phyloP scores from a whole-genome alignment of 176 grass and related monocot species.

The Bothriochloa decipiens region DNA sequence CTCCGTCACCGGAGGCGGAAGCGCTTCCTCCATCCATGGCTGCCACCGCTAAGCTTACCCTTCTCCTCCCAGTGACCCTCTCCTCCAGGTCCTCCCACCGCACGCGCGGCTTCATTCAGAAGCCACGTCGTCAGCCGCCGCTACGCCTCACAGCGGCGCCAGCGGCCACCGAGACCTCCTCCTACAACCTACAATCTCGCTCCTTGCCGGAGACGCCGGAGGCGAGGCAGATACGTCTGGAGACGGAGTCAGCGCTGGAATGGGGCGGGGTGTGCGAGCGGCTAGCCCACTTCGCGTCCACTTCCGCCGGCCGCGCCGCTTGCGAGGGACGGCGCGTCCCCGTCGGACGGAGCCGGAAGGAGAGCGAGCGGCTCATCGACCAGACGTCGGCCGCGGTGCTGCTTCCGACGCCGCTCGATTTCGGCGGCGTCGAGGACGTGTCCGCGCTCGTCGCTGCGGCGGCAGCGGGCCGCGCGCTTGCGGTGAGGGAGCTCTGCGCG shows the following conservation, averaged over 20 bases:
- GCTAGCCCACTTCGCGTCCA: conserved; percentile 52
- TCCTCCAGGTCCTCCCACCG: neutral
- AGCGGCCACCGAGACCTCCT: neutral
- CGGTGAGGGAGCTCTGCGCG: conserved; percentile 57
- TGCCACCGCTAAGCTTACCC: neutral
- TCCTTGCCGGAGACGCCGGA: neutral
- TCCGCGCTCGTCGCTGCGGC: conserved; percentile 40
- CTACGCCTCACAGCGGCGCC: neutral
- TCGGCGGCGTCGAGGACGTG: conserved; percentile 42
- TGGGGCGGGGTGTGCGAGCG: conserved; percentile 57
- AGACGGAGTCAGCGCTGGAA: conserved; percentile 58
- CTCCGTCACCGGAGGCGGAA: neutral
- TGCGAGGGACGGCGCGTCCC: conserved; percentile 49
- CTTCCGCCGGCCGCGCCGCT: conserved; percentile 45
- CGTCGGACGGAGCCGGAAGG: conserved; percentile 52
- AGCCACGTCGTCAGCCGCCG: neutral
- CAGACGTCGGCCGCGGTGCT: conserved; percentile 47
- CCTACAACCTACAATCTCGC: neutral
- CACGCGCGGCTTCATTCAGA: neutral
- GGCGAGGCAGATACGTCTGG: conserved; percentile 47
- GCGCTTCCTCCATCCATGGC: conserved; percentile 24
- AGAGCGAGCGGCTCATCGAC: conserved; percentile 69
- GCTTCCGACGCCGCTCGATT: no score
- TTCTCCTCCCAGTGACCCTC: neutral
- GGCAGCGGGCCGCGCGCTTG: conserved; percentile 45